Evolutionary conservation across 352 stramenopile genomes (phyloP), one percentile per base, ranked within the genome.

Genomic region (Pythium sukuiense): DNA sequence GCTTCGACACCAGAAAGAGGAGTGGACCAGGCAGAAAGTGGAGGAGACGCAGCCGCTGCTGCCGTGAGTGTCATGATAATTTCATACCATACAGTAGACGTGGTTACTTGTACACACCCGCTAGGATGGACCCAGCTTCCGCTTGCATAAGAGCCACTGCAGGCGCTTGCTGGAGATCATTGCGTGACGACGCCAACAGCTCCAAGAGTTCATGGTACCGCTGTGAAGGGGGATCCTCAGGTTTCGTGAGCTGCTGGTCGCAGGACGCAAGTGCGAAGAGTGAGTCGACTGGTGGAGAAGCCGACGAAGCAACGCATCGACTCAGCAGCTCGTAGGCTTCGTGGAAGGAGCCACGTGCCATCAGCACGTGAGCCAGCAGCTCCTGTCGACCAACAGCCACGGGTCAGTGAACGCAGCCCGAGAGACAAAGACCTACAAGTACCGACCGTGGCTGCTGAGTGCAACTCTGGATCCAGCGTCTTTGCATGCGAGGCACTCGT

Each of bases 301-400:
- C 24, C n/a, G 35, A 11, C 24, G 12, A 24, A 6, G 35, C 12
- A 35, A 3, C 50, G 24, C 6, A 6, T 12, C 26, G 13, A 8
- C 14, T 29, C n/a, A 66, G 39, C 16, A 83, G 37, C 27, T 64
- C 39, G 52, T 67, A 63, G n/a, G 71, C 73, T 27, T 71, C 71
- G 33, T 73, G 59, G 27, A 74, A 70, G 7, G 65, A 55, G 5
- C 60, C 63, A 6, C 43, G 59, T 5, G 67, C 65, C 14, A 80
- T 68, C 39, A 75, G 59, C 26, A 84, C 55, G 35, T 89, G 73
- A n/a, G 70, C 73, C 9, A 87, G 57, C 24, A 87, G 69, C 52
- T 87, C 78, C 76, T 88, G 54, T 0, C 27, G 6, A 27, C 37
- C 50, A 26, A 16, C 26, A 59, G 9, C 24, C 16, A 32, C 37